A percentile compares a stretch with the other conserved stretches of the same genome.
Conservation (phyloP, 176 grass and related monocot genomes). For the Stipa capillata region DNA sequence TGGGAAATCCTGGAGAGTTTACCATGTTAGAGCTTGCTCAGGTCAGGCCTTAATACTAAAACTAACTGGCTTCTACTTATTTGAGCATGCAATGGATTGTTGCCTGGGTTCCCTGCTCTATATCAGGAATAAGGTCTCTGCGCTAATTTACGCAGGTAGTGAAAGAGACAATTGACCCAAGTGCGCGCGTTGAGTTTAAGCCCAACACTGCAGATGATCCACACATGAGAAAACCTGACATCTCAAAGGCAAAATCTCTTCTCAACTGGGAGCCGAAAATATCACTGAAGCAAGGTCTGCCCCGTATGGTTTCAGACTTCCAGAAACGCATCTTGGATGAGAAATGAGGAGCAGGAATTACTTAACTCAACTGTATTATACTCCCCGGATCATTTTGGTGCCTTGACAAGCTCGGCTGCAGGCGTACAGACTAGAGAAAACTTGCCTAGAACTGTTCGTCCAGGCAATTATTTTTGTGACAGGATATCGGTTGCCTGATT, state of each 20-base stretch:
- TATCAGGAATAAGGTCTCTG: background rate
- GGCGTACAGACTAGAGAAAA: background rate
- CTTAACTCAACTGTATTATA: slow-evolving; percentile 32
- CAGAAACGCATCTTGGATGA: slow-evolving; percentile 76
- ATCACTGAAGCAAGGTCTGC: slow-evolving; percentile 68
- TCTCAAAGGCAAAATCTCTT: slow-evolving; percentile 73
- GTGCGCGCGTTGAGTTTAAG: slow-evolving; percentile 69
- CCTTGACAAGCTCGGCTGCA: slow-evolving; percentile 17
- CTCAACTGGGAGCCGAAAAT: slow-evolving; percentile 90
- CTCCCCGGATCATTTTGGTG: slow-evolving; percentile 9
- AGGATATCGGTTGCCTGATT: slow-evolving; percentile 21
- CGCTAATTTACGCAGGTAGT: slow-evolving; percentile 48
- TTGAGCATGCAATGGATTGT: background rate
- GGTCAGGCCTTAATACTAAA: slow-evolving; percentile 29
- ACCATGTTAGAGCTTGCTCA: slow-evolving; percentile 94
- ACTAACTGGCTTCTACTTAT: background rate
- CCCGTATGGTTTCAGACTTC: slow-evolving; percentile 80
- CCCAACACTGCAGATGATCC: slow-evolving; percentile 89
- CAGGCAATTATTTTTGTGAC: slow-evolving; percentile 23
- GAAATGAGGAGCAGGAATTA: slow-evolving; percentile 25
- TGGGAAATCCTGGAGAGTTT: slow-evolving; percentile 95
- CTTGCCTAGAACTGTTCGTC: background rate
- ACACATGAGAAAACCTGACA: slow-evolving; percentile 97
- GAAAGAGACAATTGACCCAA: slow-evolving; percentile 82
- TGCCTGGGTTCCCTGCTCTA: background rate